Conservation (phyloP, 306 rosid genomes). For the Astragalus membranaceus region DNA sequence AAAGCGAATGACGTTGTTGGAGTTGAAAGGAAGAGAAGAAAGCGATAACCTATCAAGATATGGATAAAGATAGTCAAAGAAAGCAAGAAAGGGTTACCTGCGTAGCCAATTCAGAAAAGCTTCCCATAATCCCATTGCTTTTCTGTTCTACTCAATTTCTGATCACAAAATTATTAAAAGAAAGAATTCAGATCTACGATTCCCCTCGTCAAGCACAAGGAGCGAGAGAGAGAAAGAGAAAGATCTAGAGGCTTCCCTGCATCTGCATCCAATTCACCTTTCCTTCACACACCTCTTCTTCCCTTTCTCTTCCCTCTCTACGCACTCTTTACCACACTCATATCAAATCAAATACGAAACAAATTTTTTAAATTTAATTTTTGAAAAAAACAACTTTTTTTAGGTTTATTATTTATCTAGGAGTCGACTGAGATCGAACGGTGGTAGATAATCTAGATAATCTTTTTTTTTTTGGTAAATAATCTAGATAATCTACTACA, state of each 20-base stretch:
- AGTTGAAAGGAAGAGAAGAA: not conserved
- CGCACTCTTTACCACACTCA: not conserved
- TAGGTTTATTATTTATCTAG: not conserved
- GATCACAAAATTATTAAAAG: slow-evolving; percentile 9
- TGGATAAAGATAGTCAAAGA: not conserved
- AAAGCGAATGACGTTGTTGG: not conserved
- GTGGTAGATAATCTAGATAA: too few relatives aligned
- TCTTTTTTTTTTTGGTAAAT: too few relatives aligned
- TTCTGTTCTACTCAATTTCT: not conserved
- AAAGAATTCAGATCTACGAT: slow-evolving; percentile 29
- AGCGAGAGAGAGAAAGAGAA: slow-evolving; percentile 19
- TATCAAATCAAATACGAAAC: not conserved
- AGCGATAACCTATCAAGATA: not conserved
- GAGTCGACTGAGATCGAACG: slow-evolving; percentile 17
- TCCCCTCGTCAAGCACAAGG: not conserved
- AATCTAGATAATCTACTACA: not conserved
- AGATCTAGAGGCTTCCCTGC: slow-evolving; percentile 10
- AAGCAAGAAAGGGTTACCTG: slow-evolving; percentile 30
- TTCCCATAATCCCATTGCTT: slow-evolving; percentile 75
- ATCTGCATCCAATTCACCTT: slow-evolving; percentile 13
- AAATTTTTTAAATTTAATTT: not conserved
- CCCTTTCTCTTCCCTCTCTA: slow-evolving; percentile 14
- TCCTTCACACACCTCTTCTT: not conserved
- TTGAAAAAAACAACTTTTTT: too few relatives aligned
- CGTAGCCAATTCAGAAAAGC: slow-evolving; percentile 88